A percentile compares a stretch with the other conserved stretches of the same genome.
Evolutionary conservation across 2,329 filamentous ascomycete genomes (phyloP).

Genomic region (Penicillium freii): DNA sequence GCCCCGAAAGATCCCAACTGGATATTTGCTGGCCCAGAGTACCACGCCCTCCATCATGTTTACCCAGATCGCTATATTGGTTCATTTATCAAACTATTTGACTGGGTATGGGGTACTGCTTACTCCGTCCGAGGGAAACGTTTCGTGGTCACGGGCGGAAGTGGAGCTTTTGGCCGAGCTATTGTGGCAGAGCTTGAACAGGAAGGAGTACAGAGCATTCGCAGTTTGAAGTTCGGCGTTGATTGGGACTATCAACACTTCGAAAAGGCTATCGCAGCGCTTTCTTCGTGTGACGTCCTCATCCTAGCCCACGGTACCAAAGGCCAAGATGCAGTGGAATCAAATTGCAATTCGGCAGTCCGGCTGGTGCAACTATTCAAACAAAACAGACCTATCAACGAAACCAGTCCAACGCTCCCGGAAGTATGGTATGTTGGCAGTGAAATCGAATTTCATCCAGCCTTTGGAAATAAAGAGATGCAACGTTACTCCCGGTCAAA

Average conservation of each 20-base stretch:
- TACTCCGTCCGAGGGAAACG: constrained; percentile 16
- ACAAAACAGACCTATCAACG: background rate
- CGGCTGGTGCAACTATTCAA: constrained; percentile 13
- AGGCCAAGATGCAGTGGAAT: constrained; percentile 8
- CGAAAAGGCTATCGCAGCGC: background rate
- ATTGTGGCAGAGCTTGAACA: constrained; percentile 8
- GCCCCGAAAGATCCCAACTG: constrained; percentile 18
- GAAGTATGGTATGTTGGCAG: constrained; percentile 22
- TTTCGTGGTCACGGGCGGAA: constrained; percentile 12
- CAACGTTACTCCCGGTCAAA: constrained; percentile 11
- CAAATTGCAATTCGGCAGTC: constrained; percentile 13
- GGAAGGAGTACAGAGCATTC: constrained; percentile 14
- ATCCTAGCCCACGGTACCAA: constrained; percentile 16
- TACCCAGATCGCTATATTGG: constrained; percentile 21
- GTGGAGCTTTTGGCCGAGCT: constrained; percentile 15
- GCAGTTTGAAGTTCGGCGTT: constrained; percentile 3
- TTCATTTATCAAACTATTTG: constrained; percentile 20
- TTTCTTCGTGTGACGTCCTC: constrained; percentile 15
- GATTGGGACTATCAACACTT: constrained; percentile 16
- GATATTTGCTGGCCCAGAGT: constrained; percentile 20
- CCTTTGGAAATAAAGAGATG: constrained; percentile 3
- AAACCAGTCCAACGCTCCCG: constrained; percentile 8
- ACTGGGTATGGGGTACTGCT: constrained; percentile 21
- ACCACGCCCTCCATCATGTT: constrained; percentile 20
- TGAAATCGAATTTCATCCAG: constrained; percentile 14